Conservation (phyloP, 306 rosid genomes). For the Citrullus amarus region DNA sequence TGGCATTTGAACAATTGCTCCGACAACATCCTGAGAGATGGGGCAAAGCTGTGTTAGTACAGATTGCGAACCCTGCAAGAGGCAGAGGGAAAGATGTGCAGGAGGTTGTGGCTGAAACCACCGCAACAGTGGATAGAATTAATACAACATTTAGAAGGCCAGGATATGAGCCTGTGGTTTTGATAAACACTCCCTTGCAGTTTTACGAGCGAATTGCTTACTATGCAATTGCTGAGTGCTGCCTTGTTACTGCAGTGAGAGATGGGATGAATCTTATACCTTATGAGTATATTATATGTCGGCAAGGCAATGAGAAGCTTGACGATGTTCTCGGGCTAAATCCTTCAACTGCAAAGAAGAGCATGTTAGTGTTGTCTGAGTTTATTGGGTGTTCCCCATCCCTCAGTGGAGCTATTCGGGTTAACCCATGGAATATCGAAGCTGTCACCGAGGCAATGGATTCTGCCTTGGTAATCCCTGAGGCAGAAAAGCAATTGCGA, state of each 20-base stretch:
- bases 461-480: conserved; percentile 45
- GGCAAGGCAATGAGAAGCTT: conserved; percentile 72
- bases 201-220: conserved; percentile 68
- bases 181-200: conserved; percentile 65
- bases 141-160: conserved; percentile 45
- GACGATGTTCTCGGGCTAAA: conserved; percentile 46
- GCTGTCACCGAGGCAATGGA: conserved; percentile 90
- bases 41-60: conserved; percentile 70
- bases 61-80: conserved; percentile 86
- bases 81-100: conserved; percentile 76
- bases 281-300: conserved; percentile 64
- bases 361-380: conserved; percentile 83
- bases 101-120: conserved; percentile 65
- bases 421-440: conserved; percentile 88
- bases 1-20: conserved; percentile 83
- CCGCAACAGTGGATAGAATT: conserved; percentile 50
- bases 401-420: conserved; percentile 78
- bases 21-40: conserved; percentile 67
- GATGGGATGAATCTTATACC: conserved; percentile 96
- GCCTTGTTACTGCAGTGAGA: conserved; percentile 89
- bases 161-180: conserved; percentile 67
- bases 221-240: conserved; percentile 69
- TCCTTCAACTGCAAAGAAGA: conserved; percentile 34
- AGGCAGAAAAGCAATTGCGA: conserved; percentile 67
- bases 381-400: conserved; percentile 92